phyloP scores from a whole-genome alignment of 805 yeast species.

The Ogataea allantospora region DNA sequence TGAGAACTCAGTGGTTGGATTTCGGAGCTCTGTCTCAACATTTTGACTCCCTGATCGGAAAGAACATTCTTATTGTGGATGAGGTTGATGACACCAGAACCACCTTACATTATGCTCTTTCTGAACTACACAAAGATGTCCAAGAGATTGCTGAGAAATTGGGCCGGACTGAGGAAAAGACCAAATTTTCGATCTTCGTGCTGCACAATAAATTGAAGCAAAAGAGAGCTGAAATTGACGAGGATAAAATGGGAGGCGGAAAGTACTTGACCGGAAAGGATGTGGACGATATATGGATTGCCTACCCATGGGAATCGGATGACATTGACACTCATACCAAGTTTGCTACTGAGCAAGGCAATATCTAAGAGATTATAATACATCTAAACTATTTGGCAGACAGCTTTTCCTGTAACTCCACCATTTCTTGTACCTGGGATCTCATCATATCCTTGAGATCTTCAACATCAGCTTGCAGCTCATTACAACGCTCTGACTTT shows the following conservation, averaged over 20 bases:
- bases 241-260: slow-evolving; percentile 58
- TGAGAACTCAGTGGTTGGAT: slow-evolving; percentile 89
- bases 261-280: slow-evolving; percentile 72
- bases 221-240: slow-evolving; percentile 72
- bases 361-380: slow-evolving; percentile 33
- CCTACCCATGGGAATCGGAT: slow-evolving; percentile 86
- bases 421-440: slow-evolving; percentile 84
- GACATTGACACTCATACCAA: slow-evolving; percentile 79
- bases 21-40: slow-evolving; percentile 68
- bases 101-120: slow-evolving; percentile 78
- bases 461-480: slow-evolving; percentile 79
- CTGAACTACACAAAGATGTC: slow-evolving; percentile 70
- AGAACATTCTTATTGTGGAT: slow-evolving; percentile 77
- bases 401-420: slow-evolving; percentile 50
- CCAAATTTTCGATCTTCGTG: slow-evolving; percentile 74
- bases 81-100: slow-evolving; percentile 94
- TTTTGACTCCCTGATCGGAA: slow-evolving; percentile 76
- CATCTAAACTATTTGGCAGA: slow-evolving; percentile 5
- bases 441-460: slow-evolving; percentile 85
- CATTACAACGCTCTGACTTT: slow-evolving; percentile 81
- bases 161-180: slow-evolving; percentile 57
- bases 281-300: slow-evolving; percentile 79
- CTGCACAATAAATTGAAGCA: slow-evolving; percentile 81
- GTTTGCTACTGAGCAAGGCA: slow-evolving; percentile 64
- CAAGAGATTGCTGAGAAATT: slow-evolving; percentile 55